phyloP scores from a whole-genome alignment of 106 monocot genomes.

The Phalaenopsis aphrodite region DNA sequence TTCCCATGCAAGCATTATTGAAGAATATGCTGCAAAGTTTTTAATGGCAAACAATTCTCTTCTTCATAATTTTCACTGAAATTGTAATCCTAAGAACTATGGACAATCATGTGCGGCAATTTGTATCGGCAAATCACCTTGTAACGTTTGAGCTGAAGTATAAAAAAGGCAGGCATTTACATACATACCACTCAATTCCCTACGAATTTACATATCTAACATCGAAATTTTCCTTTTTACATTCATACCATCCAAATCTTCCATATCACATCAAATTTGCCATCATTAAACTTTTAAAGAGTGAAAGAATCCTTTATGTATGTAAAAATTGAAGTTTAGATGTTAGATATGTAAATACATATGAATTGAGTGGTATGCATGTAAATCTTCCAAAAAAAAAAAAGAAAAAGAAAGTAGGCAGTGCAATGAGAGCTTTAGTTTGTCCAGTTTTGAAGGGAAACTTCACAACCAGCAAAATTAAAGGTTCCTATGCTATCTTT shows the following conservation, averaged over 20 bases:
- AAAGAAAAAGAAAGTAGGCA: not conserved
- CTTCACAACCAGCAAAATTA: not conserved
- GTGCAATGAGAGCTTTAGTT: not conserved
- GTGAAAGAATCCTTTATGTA: no score
- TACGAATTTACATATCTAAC: no score
- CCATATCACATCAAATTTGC: no score
- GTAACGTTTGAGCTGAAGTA: not conserved
- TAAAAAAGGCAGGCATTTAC: not conserved
- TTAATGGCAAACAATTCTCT: not conserved
- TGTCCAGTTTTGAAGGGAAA: not conserved
- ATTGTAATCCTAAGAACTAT: not conserved
- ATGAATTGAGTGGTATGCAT: no score
- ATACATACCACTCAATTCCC: no score
- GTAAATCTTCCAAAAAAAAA: no score
- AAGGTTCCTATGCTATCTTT: not conserved
- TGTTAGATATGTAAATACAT: no score
- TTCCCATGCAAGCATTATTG: not conserved
- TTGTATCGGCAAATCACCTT: not conserved
- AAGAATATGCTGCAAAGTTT: not conserved
- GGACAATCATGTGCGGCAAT: not conserved
- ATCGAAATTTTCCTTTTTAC: no score
- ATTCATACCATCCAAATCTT: no score
- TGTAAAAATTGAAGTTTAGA: no score
- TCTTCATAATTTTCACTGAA: not conserved
- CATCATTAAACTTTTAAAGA: no score